Percentiles rank a stretch among this genome's conserved stretches.
Evolutionary conservation across 306 rosid genomes (phyloP).

Genomic region (Rosa rugosa): DNA sequence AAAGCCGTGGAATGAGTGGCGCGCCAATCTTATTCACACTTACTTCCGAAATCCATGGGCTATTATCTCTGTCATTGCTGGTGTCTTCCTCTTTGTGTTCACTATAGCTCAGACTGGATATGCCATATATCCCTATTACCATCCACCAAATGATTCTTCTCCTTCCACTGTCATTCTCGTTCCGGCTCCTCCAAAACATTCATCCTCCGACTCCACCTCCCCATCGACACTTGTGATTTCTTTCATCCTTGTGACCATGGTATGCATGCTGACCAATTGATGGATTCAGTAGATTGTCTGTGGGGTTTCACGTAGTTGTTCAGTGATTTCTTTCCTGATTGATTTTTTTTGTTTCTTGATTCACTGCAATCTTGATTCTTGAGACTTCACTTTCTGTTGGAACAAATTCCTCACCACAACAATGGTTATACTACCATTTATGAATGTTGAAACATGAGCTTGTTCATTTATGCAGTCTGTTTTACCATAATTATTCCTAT

Average conservation of each 20-base stretch:
- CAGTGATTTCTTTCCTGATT: not conserved
- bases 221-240: not conserved
- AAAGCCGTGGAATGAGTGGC: constrained; percentile 20
- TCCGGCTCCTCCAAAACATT: not conserved
- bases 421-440: not conserved
- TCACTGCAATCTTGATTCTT: too few species aligned
- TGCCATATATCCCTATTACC: constrained; percentile 15
- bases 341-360: not conserved
- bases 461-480: not conserved
- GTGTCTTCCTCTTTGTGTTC: constrained; percentile 24
- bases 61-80: constrained; percentile 13
- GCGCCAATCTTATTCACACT: constrained; percentile 21
- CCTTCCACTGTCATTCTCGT: not conserved
- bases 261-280: not conserved
- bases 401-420: too few species aligned
- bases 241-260: not conserved
- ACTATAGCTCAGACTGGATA: constrained; percentile 11
- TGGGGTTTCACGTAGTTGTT: not conserved
- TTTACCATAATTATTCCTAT: not conserved
- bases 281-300: not conserved
- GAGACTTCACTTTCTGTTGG: too few species aligned
- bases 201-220: not conserved
- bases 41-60: constrained; percentile 40
- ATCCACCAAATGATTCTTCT: not conserved
- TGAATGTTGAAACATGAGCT: not conserved